These are phyloP conservation scores for Solanum habrochaites DNA, from an alignment of 257 asterid species.

Conservation along the genomic window DNA sequence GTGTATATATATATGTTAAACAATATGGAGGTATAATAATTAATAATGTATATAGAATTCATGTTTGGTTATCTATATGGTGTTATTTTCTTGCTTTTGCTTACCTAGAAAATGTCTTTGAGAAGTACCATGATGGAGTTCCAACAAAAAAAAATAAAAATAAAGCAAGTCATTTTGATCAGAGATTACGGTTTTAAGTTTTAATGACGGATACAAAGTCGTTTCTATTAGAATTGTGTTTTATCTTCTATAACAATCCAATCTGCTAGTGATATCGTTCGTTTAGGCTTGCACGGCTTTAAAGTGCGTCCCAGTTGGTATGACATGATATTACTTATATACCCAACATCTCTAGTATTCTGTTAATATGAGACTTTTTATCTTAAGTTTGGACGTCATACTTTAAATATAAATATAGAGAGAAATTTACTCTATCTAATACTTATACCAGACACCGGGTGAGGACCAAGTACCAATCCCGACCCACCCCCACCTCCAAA, in stretches of 20 bases:
- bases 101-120: background rate
- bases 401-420: background rate
- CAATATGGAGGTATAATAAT: conserved; percentile 10
- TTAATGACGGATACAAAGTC: background rate
- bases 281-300: background rate
- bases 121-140: background rate
- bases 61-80: background rate
- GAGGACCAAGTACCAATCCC: too few species aligned
- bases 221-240: background rate
- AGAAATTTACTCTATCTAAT: background rate
- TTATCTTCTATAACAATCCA: background rate
- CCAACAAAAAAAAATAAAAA: background rate
- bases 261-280: background rate
- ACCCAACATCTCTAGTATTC: background rate
- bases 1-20: background rate
- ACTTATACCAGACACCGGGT: background rate
- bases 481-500: background rate
- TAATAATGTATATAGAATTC: background rate
- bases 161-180: too few species aligned
- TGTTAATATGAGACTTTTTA: accelerated
- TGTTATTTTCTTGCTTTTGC: background rate
- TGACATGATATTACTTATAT: background rate
- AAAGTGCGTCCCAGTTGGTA: background rate
- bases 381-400: background rate
- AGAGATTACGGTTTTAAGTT: background rate